phyloP scores from a whole-genome alignment of 2,329 filamentous ascomycete genomes.

The Hypoxylon sp. region DNA sequence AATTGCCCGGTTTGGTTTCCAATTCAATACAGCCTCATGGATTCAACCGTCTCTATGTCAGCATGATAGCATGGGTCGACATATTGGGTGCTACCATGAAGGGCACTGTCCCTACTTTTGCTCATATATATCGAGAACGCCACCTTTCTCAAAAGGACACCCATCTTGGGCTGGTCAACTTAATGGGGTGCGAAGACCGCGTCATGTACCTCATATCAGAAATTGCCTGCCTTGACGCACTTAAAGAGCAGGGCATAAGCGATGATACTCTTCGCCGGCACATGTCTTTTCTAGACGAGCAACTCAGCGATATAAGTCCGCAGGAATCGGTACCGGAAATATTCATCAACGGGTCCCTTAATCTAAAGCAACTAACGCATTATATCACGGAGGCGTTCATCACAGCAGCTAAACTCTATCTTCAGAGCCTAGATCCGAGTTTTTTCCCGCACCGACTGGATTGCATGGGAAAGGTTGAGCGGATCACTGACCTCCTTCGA shows the following conservation, averaged over 20 bases:
- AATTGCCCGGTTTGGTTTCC: background rate
- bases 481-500: background rate
- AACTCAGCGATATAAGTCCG: background rate
- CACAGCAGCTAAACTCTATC: background rate
- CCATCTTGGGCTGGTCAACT: background rate
- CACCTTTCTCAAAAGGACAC: background rate
- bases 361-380: background rate
- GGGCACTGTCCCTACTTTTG: background rate
- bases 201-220: conserved; percentile 10
- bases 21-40: background rate
- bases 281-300: background rate
- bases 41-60: background rate
- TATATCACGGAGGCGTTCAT: background rate
- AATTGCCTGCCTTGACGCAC: conserved; percentile 6
- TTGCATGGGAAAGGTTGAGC: conserved; percentile 1
- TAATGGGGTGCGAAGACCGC: conserved; percentile 4
- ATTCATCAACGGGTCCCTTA: background rate
- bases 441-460: background rate
- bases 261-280: background rate
- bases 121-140: background rate
- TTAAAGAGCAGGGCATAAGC: background rate
- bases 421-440: background rate
- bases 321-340: background rate
- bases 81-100: conserved; percentile 3
- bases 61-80: conserved; percentile 7